A percentile compares a stretch with the other conserved stretches of the same genome.
These are phyloP conservation scores for Verbena officinalis DNA, from an alignment of 257 asterid genomes.

Conservation along the genomic window DNA sequence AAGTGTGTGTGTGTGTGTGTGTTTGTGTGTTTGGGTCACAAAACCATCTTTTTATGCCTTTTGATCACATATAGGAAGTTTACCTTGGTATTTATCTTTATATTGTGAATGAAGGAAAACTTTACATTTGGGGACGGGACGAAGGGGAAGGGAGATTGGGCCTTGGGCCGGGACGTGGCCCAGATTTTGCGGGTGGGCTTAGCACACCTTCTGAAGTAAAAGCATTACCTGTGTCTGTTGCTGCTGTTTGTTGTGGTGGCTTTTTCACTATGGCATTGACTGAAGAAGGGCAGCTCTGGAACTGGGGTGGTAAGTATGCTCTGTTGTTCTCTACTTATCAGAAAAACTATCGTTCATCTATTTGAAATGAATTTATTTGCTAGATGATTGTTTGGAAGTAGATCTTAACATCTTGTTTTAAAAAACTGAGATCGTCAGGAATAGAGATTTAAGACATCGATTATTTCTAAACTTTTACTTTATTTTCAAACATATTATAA, in stretches of 20 bases:
- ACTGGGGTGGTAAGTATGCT: conserved; percentile 83
- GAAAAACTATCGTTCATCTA: not conserved
- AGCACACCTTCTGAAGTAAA: conserved; percentile 82
- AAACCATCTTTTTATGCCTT: too few species aligned
- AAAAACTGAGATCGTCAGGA: too few species aligned
- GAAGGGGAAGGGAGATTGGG: conserved; percentile 99
- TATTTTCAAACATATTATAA: too few species aligned
- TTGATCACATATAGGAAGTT: too few species aligned
- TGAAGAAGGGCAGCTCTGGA: conserved; percentile 91
- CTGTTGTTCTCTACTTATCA: not conserved
- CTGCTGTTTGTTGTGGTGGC: conserved; percentile 97
- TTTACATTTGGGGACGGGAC: conserved; percentile 95
- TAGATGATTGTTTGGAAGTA: not conserved
- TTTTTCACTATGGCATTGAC: conserved; percentile 95
- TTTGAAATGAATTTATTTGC: not conserved
- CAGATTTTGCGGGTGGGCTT: conserved; percentile 84
- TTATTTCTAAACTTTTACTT: too few species aligned
- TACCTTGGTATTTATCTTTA: conserved; percentile 18
- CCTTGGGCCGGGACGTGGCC: conserved; percentile 96
- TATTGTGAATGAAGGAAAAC: conserved; percentile 57
- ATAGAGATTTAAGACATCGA: too few species aligned
- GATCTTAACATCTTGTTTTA: too few species aligned
- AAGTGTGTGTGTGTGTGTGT: too few species aligned
- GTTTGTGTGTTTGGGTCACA: too few species aligned
- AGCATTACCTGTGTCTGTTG: conserved; percentile 68